Evolutionary conservation across 2,329 filamentous ascomycete genomes (phyloP).

Genomic region (Calonectria pseudoturangicola): DNA sequence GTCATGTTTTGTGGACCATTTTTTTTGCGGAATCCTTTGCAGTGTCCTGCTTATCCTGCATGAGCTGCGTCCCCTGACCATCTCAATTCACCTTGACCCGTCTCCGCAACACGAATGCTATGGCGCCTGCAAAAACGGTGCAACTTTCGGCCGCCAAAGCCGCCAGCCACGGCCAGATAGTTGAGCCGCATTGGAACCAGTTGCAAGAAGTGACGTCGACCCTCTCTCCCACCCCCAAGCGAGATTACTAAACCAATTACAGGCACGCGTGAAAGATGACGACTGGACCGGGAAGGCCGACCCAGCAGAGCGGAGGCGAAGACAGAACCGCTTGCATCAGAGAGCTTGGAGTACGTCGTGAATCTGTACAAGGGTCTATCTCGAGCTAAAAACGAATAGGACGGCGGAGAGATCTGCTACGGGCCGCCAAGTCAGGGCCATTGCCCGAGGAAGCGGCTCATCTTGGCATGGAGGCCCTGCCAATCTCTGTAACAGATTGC

Average conservation of each 20-base stretch:
- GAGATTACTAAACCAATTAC: not conserved
- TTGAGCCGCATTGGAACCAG: not conserved
- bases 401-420: not conserved
- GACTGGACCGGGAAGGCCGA: slow-evolving; percentile 2
- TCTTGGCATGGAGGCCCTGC: not conserved
- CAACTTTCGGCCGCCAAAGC: not conserved
- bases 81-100: not conserved
- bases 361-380: not conserved
- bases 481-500: not conserved
- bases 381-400: not conserved
- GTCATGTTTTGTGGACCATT: not conserved
- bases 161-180: not conserved
- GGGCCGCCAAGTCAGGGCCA: not conserved
- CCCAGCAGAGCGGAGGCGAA: not conserved
- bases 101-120: not conserved
- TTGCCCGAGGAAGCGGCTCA: not conserved
- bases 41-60: not conserved
- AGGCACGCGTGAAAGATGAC: not conserved
- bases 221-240: not conserved
- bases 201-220: not conserved
- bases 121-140: not conserved
- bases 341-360: slow-evolving; percentile 1
- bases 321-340: slow-evolving; percentile 10
- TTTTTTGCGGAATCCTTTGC: not conserved
- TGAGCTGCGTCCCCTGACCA: not conserved